Base-by-base conservation (phyloP, 2,329 filamentous ascomycete genomes). In the Coniochaeta hoffmannii region DNA sequence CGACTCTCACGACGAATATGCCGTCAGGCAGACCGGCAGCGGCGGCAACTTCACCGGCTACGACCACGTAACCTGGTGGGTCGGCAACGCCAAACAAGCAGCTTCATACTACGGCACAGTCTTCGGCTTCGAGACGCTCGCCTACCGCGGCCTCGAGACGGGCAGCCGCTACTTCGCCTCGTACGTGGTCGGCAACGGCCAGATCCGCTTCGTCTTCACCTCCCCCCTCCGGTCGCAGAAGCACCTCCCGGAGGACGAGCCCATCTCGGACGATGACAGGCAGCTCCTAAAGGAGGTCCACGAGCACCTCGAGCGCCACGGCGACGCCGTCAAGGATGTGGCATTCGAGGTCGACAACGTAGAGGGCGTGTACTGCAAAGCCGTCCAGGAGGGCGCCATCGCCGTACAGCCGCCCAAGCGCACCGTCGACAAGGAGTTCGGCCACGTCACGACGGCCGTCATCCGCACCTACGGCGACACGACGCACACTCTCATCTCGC, bases 381-480 rank as follows among this genome's bases (percentile, higher is more conserved):
- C 93, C 17, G 79, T 96, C 14, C 74, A 79, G 59, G 75, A 81
- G 60, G 84, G 85, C 62, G 81, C 84, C 67, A 67, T 76, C 58
- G 76, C 86, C 28, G 80, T 95, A 17, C 77, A 83, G 60, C 70
- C 77, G 22, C 90, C 90, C 0, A 72, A 69, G 28, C 73, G 71
- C 6, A 60, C 73, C 35, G 70, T 70, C 51, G 85, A 89, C 66
- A 76, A 85, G 58, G 70, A 85, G 57, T 68, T 80, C 63, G 90
- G 90, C 31, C 76, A 79, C 54, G 83, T 96, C 53, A 80, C 81
- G 56, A 82, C 85, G 22, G 93, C 91, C 35, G 87, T 89, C 10
- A 93, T 97, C 68, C 82, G 83, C 71, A 97, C 93, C 5, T 97
- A 97, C 68, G 93, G 93, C 62, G 90, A 97, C 73, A 97, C 93